phyloP scores from a whole-genome alignment of 176 grass and related monocot species.

The Aegilops bicornis region DNA sequence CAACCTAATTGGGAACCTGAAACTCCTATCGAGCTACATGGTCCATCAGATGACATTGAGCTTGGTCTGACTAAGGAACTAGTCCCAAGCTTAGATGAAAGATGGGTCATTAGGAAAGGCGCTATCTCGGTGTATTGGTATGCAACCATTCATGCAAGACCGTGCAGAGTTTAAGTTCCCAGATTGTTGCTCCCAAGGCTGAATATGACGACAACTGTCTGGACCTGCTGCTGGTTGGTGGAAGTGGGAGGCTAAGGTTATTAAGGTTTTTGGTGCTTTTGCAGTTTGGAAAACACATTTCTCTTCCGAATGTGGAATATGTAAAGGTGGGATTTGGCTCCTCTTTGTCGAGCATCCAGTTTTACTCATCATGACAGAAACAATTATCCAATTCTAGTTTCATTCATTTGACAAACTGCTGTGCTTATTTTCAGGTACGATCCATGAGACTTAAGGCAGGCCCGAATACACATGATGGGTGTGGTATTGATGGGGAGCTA shows the following conservation, averaged over 20 bases:
- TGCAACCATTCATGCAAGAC: conserved; percentile 99
- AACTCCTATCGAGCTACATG: conserved; percentile 54
- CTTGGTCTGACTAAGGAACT: conserved; percentile 73
- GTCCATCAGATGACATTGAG: conserved; percentile 49
- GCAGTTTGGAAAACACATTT: conserved; percentile 95
- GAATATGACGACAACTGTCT: conserved; percentile 91
- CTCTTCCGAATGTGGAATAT: conserved; percentile 92
- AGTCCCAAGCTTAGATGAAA: conserved; percentile 94
- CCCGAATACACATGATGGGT: conserved; percentile 70
- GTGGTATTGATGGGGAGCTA: conserved; percentile 96
- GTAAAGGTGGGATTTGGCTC: conserved; percentile 66
- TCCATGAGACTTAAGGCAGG: conserved; percentile 83
- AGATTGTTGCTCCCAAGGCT: conserved; percentile 93
- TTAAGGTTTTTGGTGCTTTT: conserved; percentile 91
- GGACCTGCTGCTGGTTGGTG: conserved; percentile 90
- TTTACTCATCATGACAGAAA: not conserved
- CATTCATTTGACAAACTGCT: not conserved
- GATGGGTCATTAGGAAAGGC: conserved; percentile 78
- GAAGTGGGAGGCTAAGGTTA: conserved; percentile 81
- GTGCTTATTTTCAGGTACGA: conserved; percentile 68
- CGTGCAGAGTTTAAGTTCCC: conserved; percentile 96
- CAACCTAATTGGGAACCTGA: conserved; percentile 71
- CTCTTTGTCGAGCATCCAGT: conserved; percentile 17
- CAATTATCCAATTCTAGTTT: not conserved
- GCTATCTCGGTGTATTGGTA: conserved; percentile 88